Percentiles rank a stretch among this genome's conserved stretches.
These are phyloP conservation scores for Picea glauca DNA, from an alignment of 75 land plant genomes.

Conservation along the genomic window DNA sequence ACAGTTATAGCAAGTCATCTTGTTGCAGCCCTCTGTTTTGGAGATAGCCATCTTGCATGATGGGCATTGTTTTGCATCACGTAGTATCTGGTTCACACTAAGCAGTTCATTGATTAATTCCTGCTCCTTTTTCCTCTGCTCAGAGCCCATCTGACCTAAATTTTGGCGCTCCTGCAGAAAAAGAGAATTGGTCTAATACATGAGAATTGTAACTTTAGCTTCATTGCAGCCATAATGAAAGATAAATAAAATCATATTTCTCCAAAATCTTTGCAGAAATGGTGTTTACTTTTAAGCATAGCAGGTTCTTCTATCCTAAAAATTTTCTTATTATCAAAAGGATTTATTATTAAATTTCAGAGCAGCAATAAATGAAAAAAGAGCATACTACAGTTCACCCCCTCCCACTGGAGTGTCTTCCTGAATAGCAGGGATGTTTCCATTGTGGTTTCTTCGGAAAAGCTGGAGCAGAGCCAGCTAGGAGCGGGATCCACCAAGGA, in stretches of 20 bases:
- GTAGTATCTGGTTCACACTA: constrained; percentile 52
- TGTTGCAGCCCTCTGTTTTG: constrained; percentile 85
- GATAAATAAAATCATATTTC: background rate
- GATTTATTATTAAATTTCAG: background rate
- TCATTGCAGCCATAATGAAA: background rate
- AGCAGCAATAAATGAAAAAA: background rate
- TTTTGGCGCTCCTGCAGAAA: constrained; percentile 59
- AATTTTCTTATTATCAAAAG: background rate
- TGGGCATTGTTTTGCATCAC: constrained; percentile 86
- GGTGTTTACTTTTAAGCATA: background rate
- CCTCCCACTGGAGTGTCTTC: too few relatives aligned
- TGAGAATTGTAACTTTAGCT: background rate
- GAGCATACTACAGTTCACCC: too few relatives aligned
- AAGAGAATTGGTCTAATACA: background rate
- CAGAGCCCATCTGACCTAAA: constrained; percentile 23
- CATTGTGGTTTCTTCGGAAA: too few relatives aligned
- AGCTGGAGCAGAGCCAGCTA: too few relatives aligned
- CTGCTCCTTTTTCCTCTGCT: constrained; percentile 46
- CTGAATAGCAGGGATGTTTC: too few relatives aligned
- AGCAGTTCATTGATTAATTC: constrained; percentile 72
- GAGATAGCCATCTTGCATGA: constrained; percentile 88
- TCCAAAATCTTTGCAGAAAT: background rate
- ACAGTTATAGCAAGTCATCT: constrained; percentile 85
- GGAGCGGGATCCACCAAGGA: too few relatives aligned
- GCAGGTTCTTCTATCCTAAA: background rate